phyloP scores from a whole-genome alignment of 1,284 basidiomycete genomes.

The Cryptococcus wingfieldii region DNA sequence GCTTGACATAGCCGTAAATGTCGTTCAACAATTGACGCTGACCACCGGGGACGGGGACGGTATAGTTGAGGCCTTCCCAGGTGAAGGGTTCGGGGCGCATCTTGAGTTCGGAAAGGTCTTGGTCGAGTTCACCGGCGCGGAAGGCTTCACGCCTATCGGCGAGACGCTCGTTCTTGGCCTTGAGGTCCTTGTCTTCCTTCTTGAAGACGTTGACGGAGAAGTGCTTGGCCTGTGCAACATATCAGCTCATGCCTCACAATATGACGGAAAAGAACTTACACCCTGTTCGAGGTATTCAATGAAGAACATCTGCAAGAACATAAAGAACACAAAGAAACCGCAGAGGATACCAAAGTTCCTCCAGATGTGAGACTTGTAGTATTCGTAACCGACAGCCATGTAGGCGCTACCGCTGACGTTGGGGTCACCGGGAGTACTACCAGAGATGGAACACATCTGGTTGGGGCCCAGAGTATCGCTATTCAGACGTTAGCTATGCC shows the following conservation, averaged over 20 bases:
- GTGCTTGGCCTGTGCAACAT: slow-evolving; percentile 20
- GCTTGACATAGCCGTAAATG: slow-evolving; percentile 57
- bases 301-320: slow-evolving; percentile 49
- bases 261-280: slow-evolving; percentile 7
- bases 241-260: background rate
- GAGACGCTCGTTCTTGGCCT: slow-evolving; percentile 61
- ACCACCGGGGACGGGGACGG: slow-evolving; percentile 54
- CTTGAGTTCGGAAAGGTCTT: slow-evolving; percentile 44
- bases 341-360: slow-evolving; percentile 48
- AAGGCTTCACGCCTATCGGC: slow-evolving; percentile 55
- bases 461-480: slow-evolving; percentile 44
- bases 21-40: slow-evolving; percentile 53
- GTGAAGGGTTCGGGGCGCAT: slow-evolving; percentile 50
- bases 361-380: slow-evolving; percentile 42
- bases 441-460: slow-evolving; percentile 47
- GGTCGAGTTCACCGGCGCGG: slow-evolving; percentile 45
- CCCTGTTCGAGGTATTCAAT: slow-evolving; percentile 45
- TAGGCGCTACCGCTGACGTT: slow-evolving; percentile 45
- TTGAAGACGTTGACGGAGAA: slow-evolving; percentile 59
- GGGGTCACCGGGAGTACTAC: slow-evolving; percentile 36
- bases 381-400: slow-evolving; percentile 45
- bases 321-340: slow-evolving; percentile 65
- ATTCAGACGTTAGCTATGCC: background rate
- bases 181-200: slow-evolving; percentile 66
- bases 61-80: slow-evolving; percentile 52